phyloP scores from a whole-genome alignment of 257 asterid species.

The Datura wrightii region DNA sequence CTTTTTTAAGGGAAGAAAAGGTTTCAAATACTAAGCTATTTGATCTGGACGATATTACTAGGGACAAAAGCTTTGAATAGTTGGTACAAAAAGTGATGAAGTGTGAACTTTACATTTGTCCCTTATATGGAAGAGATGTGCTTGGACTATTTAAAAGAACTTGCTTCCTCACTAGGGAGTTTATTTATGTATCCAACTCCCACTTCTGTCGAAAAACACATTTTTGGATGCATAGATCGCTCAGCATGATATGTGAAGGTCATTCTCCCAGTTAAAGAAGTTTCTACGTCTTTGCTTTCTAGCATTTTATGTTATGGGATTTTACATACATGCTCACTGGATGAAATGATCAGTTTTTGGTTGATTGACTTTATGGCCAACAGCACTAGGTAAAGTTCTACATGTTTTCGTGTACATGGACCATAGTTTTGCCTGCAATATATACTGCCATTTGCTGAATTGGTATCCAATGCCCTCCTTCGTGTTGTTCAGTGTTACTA shows the following conservation, averaged over 20 bases:
- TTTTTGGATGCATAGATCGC: neutral
- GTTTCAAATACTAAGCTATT: neutral
- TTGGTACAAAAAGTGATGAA: neutral
- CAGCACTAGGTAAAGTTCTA: neutral
- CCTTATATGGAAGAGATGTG: neutral
- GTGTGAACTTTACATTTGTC: neutral
- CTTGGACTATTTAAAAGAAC: too few relatives aligned
- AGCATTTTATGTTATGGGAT: neutral
- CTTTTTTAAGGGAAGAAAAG: neutral
- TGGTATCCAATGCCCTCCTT: neutral
- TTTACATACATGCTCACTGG: neutral
- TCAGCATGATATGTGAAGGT: neutral
- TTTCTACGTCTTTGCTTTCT: neutral
- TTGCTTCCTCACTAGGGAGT: too few relatives aligned
- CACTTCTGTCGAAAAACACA: neutral
- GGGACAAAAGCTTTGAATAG: neutral
- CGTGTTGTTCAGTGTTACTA: neutral
- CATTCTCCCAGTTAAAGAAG: neutral
- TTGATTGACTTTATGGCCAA: neutral
- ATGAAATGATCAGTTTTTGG: neutral
- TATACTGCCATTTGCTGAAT: neutral
- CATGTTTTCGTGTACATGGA: neutral
- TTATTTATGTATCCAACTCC: neutral
- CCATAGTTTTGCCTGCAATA: neutral
- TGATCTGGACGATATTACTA: neutral